Percentiles rank a stretch among this genome's conserved stretches.
phyloP scores from a whole-genome alignment of 169 alveolate genomes.

The Plasmodium chabaudi region DNA sequence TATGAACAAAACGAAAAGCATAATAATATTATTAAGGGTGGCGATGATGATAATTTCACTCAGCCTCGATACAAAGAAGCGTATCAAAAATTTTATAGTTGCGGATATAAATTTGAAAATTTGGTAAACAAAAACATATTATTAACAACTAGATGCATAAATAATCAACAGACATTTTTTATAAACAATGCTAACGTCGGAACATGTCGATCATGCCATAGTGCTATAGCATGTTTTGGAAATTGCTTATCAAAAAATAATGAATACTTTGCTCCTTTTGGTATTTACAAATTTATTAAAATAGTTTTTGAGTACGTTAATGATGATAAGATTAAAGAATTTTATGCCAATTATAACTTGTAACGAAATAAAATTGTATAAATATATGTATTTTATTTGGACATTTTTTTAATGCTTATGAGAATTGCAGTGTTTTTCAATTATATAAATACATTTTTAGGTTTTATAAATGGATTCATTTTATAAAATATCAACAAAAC shows the following conservation, averaged over 20 bases:
- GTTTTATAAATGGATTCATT: too few relatives aligned
- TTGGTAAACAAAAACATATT: slow-evolving; percentile 24
- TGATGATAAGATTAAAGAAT: slow-evolving; percentile 47
- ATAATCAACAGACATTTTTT: slow-evolving; percentile 57
- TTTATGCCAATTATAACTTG: slow-evolving; percentile 20
- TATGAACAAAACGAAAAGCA: background rate
- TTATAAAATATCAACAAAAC: too few relatives aligned
- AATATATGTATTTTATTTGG: background rate
- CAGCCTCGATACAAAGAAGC: background rate
- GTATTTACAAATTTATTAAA: slow-evolving; percentile 54
- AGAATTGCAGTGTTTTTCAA: too few relatives aligned
- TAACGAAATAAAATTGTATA: background rate
- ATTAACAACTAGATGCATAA: slow-evolving; percentile 49
- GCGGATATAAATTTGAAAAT: slow-evolving; percentile 29
- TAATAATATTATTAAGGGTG: background rate
- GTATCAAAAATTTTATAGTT: slow-evolving; percentile 29
- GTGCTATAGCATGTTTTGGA: slow-evolving; percentile 65
- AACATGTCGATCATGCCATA: slow-evolving; percentile 27
- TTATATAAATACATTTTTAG: too few relatives aligned
- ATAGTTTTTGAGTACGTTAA: slow-evolving; percentile 43
- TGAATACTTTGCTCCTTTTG: slow-evolving; percentile 58
- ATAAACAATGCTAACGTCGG: slow-evolving; percentile 48
- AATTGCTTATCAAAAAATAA: slow-evolving; percentile 47
- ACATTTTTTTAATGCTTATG: too few relatives aligned
- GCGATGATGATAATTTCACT: background rate